phyloP scores from a whole-genome alignment of 495 filamentous ascomycete species.

The Chaetomium tenue region DNA sequence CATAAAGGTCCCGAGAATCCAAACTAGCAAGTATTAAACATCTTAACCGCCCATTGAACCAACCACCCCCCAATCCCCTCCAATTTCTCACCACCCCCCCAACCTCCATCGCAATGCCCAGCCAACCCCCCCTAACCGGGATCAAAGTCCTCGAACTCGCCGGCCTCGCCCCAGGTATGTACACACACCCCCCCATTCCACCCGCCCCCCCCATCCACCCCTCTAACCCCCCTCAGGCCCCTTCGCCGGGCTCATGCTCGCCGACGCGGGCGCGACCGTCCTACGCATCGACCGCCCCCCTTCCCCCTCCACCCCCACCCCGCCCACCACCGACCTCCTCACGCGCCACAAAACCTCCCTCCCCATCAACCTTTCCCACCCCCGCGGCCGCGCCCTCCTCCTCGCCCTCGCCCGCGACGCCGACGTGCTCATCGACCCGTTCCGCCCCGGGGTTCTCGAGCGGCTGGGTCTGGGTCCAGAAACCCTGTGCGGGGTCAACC shows the following conservation, averaged over 20 bases:
- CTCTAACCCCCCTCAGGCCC: conserved; percentile 56
- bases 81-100: not conserved
- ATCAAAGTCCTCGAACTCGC: conserved; percentile 86
- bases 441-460: conserved; percentile 85
- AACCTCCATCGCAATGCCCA: conserved; percentile 37
- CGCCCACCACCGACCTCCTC: conserved; percentile 63
- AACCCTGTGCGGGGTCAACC: conserved; percentile 62
- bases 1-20: too few relatives aligned
- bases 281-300: conserved; percentile 76
- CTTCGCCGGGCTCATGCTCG: conserved; percentile 83
- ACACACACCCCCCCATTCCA: conserved; percentile 9
- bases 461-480: conserved; percentile 72
- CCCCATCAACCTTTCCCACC: conserved; percentile 70
- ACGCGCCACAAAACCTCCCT: conserved; percentile 78
- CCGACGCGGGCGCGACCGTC: conserved; percentile 84
- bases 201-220: not conserved
- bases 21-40: not conserved
- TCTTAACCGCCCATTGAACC: not conserved
- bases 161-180: conserved; percentile 85
- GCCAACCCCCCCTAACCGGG: conserved; percentile 64
- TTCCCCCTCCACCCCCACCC: conserved; percentile 35
- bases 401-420: conserved; percentile 59
- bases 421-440: conserved; percentile 89
- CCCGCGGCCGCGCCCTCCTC: conserved; percentile 60
- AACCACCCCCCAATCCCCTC: too few relatives aligned